Evolutionary conservation across 208 protist genomes (phyloP), one percentile per base, ranked within the genome.

Genomic region (Wallacemonas rigidus): DNA sequence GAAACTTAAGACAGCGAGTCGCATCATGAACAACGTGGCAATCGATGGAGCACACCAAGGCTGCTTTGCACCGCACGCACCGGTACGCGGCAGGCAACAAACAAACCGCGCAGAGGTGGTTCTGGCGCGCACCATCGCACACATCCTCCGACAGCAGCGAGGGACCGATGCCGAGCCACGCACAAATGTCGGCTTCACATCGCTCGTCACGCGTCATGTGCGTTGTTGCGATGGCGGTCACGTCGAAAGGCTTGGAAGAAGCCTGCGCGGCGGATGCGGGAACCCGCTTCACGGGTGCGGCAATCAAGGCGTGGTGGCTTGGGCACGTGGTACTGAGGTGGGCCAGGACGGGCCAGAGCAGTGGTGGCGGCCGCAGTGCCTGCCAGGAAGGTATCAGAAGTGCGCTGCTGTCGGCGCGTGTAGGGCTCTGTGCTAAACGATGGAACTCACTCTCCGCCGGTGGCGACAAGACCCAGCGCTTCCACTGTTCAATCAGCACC

Each of bases 1-100:
- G 92, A 51, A 86, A 94, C 77, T 95, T 95, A 58, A 93, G 74
- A 60, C 90, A 95, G 26, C 90, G 77, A 15, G 87, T 95, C 3
- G 87, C 84, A 14, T 95, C 86, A 65, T 95, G 90, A n/a, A 83
- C 44, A 11, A 87, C 87, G 64, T 92, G 86, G 73, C 90, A 95
- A 36, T 90, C 77, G 38, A 87, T 83, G 1, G 87, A 95, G 72
- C 90, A 95, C 71, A 92, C 90, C n/a, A 91, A 68, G 3, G 85
- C 83, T 50, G 64, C 69, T 8, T 82, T 73, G 51, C 90, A 95
- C 8, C 90, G 87, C 60, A 81, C 55, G 67, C 90, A 95, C 14
- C 81, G 83, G 57, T 95, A 95, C 6, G 44, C 45, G 9, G 87
- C 90, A 1, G 85, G 86, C 67, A 88, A 68, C 67, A 93, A 74